Percentiles rank a stretch among this genome's conserved stretches.
phyloP scores from a whole-genome alignment of 306 rosid genomes.

The Lathyrus aphaca region DNA sequence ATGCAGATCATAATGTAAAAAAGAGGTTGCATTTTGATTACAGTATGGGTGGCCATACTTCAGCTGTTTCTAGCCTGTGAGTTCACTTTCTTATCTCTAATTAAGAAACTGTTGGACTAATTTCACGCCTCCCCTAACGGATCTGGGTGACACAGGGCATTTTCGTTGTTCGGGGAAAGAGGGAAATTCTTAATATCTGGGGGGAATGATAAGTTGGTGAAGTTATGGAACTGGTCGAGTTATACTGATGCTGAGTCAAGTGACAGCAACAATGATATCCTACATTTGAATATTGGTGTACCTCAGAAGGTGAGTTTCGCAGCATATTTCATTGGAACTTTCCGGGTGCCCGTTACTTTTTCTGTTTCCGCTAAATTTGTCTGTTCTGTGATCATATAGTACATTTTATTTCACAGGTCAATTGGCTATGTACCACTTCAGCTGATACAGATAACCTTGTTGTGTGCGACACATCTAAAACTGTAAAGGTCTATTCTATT shows the following conservation, averaged over 20 bases:
- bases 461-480: slow-evolving; percentile 86
- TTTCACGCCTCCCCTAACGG: slow-evolving; percentile 45
- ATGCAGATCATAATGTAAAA: slow-evolving; percentile 52
- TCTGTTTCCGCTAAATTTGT: slow-evolving; percentile 13
- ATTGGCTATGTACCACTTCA: slow-evolving; percentile 81
- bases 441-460: slow-evolving; percentile 79
- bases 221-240: slow-evolving; percentile 82
- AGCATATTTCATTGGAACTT: slow-evolving; percentile 23
- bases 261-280: slow-evolving; percentile 33
- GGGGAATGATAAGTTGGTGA: slow-evolving; percentile 80
- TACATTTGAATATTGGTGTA: slow-evolving; percentile 55
- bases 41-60: slow-evolving; percentile 77
- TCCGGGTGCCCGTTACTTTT: slow-evolving; percentile 28
- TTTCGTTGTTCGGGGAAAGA: slow-evolving; percentile 80
- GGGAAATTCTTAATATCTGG: slow-evolving; percentile 88
- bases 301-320: slow-evolving; percentile 66
- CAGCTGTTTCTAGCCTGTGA: slow-evolving; percentile 84
- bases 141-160: slow-evolving; percentile 60
- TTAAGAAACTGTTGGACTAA: slow-evolving; percentile 16
- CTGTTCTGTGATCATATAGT: slow-evolving; percentile 24
- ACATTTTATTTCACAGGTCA: slow-evolving; percentile 64
- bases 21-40: slow-evolving; percentile 75
- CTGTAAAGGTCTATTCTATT: slow-evolving; percentile 75
- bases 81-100: slow-evolving; percentile 46
- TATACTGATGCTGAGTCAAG: slow-evolving; percentile 47